phyloP scores from a whole-genome alignment of 257 asterid genomes.

The Oldenlandia corymbosa region DNA sequence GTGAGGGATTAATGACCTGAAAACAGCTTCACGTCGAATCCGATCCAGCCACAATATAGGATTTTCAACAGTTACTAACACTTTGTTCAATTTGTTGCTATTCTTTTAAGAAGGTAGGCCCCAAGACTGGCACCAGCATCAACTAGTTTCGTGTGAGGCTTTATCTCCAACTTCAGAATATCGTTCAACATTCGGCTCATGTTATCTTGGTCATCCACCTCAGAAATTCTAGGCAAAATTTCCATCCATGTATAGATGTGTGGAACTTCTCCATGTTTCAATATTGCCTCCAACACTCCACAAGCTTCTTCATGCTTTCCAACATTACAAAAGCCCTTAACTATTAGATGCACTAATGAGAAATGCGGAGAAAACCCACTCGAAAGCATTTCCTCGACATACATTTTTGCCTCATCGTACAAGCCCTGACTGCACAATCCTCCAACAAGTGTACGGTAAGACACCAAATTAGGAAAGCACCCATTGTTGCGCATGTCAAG shows the following conservation, averaged over 20 bases:
- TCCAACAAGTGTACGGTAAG: constrained; percentile 63
- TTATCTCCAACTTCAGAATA: constrained; percentile 53
- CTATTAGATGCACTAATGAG: constrained; percentile 50
- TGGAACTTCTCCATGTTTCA: constrained; percentile 49
- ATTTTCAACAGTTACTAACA: too few species aligned
- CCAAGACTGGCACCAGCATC: constrained; percentile 61
- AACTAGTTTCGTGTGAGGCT: constrained; percentile 52
- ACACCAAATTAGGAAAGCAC: constrained; percentile 71
- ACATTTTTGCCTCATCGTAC: constrained; percentile 62
- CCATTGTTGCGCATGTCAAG: constrained; percentile 72
- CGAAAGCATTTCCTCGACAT: constrained; percentile 45
- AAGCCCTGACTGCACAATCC: constrained; percentile 79
- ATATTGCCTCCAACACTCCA: constrained; percentile 42
- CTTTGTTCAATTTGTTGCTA: constrained; percentile 36
- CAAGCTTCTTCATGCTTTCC: constrained; percentile 73
- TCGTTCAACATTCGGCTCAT: constrained; percentile 31
- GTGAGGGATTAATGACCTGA: too few species aligned
- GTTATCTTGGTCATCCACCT: constrained; percentile 34
- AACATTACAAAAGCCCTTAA: constrained; percentile 55
- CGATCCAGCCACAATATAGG: too few species aligned
- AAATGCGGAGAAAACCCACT: constrained; percentile 62
- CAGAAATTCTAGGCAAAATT: constrained; percentile 51
- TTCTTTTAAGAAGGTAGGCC: constrained; percentile 54
- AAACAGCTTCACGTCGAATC: too few species aligned
- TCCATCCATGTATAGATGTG: constrained; percentile 69